phyloP scores from a whole-genome alignment of 140 eudicot genomes.

The Erigeron philadelphicus region DNA sequence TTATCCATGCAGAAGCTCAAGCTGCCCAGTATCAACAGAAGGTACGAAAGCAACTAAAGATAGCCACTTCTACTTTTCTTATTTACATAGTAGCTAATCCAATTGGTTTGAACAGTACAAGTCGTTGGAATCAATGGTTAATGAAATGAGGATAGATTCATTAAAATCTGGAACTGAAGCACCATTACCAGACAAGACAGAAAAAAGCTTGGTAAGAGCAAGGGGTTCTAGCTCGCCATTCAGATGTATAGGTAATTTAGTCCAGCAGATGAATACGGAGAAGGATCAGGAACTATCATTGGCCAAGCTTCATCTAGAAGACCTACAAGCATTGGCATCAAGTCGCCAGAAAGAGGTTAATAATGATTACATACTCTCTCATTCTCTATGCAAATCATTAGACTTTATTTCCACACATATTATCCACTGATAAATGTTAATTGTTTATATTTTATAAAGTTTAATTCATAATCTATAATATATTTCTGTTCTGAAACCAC shows the following conservation, averaged over 20 bases:
- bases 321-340: constrained; percentile 57
- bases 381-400: not conserved
- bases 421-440: too few relatives aligned
- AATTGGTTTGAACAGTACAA: constrained; percentile 54
- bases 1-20: constrained; percentile 85
- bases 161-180: constrained; percentile 37
- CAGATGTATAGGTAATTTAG: constrained; percentile 73
- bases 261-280: constrained; percentile 80
- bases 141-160: constrained; percentile 45
- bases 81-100: constrained; percentile 15
- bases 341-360: constrained; percentile 72
- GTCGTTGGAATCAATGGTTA: constrained; percentile 67
- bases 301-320: constrained; percentile 59
- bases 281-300: constrained; percentile 64
- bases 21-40: constrained; percentile 78
- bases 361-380: constrained; percentile 8
- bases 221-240: constrained; percentile 91
- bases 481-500: too few relatives aligned
- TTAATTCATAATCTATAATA: too few relatives aligned
- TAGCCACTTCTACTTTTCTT: not conserved
- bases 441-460: too few relatives aligned
- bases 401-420: constrained; percentile 7
- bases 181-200: constrained; percentile 45
- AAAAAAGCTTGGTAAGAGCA: constrained; percentile 45
- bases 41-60: constrained; percentile 38